phyloP scores from a whole-genome alignment of 2,329 filamentous ascomycete genomes.

The Penicillium concentricum region DNA sequence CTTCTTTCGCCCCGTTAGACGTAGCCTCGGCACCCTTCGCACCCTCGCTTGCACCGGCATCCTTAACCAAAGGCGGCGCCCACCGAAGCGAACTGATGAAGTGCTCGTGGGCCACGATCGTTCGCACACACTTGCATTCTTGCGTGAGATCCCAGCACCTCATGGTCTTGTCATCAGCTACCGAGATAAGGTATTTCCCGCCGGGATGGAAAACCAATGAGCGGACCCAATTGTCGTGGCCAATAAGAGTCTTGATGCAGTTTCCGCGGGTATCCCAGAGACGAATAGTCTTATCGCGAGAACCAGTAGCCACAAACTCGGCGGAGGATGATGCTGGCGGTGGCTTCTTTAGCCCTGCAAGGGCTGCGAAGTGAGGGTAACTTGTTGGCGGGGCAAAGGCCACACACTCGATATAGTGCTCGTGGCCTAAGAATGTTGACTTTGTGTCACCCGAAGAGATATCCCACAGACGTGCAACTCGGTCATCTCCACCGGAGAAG shows the following conservation, averaged over 20 bases:
- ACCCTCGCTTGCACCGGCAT: constrained; percentile 14
- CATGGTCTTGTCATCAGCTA: constrained; percentile 86
- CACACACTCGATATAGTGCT: constrained; percentile 83
- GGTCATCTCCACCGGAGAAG: constrained; percentile 78
- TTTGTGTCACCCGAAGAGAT: constrained; percentile 73
- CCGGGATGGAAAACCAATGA: constrained; percentile 85
- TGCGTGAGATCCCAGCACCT: constrained; percentile 92
- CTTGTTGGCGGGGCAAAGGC: constrained; percentile 76
- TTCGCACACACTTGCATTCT: constrained; percentile 86
- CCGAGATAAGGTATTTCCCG: constrained; percentile 84
- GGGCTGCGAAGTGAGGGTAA: constrained; percentile 71
- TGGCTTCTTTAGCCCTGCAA: constrained; percentile 81
- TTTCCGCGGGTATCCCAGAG: constrained; percentile 86
- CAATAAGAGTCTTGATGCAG: constrained; percentile 76
- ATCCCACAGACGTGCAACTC: constrained; percentile 82
- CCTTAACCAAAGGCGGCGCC: constrained; percentile 56
- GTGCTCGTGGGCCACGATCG: constrained; percentile 71
- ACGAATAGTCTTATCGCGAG: constrained; percentile 85
- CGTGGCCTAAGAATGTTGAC: constrained; percentile 78
- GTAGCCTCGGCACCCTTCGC: constrained; percentile 18
- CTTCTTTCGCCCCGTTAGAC: constrained; percentile 17
- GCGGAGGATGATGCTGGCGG: constrained; percentile 71
- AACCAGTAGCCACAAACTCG: constrained; percentile 87
- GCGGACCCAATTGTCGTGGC: constrained; percentile 94
- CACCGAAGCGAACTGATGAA: constrained; percentile 86